Evolutionary conservation across 495 filamentous ascomycete genomes (phyloP).

Genomic region (Penicillium paxilli): DNA sequence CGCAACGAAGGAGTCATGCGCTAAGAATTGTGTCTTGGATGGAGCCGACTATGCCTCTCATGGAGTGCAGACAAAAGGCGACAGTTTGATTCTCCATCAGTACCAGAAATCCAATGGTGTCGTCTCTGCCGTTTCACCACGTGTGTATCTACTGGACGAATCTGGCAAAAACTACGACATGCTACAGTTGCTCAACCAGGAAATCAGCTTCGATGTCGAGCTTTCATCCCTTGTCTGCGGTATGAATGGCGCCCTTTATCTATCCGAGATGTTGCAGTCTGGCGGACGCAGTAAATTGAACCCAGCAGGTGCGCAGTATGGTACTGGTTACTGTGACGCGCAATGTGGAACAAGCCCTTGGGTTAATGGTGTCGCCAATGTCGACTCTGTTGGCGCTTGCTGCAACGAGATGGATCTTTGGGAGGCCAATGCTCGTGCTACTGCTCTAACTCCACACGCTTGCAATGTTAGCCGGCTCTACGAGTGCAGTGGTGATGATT

Average conservation of each 20-base stretch:
- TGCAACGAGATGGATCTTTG: conserved; percentile 66
- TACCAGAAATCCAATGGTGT: conserved; percentile 30
- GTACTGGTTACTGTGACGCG: conserved; percentile 70
- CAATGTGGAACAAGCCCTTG: conserved; percentile 59
- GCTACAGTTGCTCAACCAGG: conserved; percentile 57
- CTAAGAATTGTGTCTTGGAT: conserved; percentile 52
- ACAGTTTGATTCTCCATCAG: conserved; percentile 42
- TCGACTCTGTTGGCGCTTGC: conserved; percentile 48
- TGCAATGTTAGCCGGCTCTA: conserved; percentile 47
- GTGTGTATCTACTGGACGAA: conserved; percentile 60
- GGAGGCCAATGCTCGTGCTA: conserved; percentile 61
- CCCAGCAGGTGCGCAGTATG: conserved; percentile 62
- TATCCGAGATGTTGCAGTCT: conserved; percentile 59
- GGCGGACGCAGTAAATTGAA: conserved; percentile 58
- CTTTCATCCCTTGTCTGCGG: conserved; percentile 61
- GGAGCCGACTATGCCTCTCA: conserved; percentile 47
- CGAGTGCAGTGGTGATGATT: conserved; percentile 50
- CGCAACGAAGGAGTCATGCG: conserved; percentile 46
- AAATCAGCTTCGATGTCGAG: conserved; percentile 66
- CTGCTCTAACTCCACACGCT: conserved; percentile 56
- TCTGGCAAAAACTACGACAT: conserved; percentile 57
- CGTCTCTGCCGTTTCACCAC: conserved; percentile 47
- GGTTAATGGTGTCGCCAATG: conserved; percentile 59
- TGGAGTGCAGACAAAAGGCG: conserved; percentile 47
- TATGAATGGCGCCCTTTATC: conserved; percentile 68